These are phyloP conservation scores for Cucumis cinereus DNA, from an alignment of 306 rosid species.

Conservation along the genomic window DNA sequence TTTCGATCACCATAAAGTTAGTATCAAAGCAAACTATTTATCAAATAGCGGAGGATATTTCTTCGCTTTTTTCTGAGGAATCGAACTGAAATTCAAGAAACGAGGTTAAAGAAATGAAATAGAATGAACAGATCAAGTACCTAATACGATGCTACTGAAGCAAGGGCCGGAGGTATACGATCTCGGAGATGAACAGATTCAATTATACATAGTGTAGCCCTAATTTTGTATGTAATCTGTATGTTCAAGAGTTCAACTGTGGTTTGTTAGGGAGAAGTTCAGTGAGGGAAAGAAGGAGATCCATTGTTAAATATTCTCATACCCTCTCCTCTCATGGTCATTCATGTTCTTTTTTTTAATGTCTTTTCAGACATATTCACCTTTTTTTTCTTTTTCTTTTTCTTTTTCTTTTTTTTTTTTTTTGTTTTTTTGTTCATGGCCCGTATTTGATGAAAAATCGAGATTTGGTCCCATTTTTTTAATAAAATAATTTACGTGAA, in stretches of 20 bases:
- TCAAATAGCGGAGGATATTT: neutral
- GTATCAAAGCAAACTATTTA: neutral
- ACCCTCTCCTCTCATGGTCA: neutral
- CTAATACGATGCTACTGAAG: neutral
- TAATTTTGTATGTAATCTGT: neutral
- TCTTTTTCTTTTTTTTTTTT: too few species aligned
- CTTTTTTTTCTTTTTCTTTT: too few species aligned
- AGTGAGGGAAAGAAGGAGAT: neutral
- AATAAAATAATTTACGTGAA: too few species aligned
- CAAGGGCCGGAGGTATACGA: neutral
- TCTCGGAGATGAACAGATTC: neutral
- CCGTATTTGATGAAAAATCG: too few species aligned
- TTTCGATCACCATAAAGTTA: neutral
- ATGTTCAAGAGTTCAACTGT: neutral
- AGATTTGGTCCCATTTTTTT: too few species aligned
- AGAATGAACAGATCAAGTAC: neutral
- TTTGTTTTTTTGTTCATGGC: too few species aligned
- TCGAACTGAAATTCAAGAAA: neutral
- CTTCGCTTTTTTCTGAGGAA: neutral
- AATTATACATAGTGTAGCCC: neutral
- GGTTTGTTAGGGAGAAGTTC: neutral
- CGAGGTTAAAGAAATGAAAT: neutral
- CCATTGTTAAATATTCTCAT: neutral
- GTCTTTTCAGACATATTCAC: neutral
- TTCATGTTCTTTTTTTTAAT: neutral